Conservation (phyloP, 257 asterid species). For the Echium plantagineum region DNA sequence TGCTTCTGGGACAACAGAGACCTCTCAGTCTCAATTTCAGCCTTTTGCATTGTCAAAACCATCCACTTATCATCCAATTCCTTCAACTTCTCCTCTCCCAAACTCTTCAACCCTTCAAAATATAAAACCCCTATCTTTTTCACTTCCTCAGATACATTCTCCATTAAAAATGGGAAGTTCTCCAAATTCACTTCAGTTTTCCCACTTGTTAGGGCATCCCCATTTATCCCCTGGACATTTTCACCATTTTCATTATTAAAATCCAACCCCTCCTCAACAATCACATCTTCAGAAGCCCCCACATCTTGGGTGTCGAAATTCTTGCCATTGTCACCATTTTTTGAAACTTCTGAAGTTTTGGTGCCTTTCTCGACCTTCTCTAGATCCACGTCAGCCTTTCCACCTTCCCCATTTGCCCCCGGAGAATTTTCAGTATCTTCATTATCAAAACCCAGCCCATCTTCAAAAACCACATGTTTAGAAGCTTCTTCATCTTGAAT, state of each 20-base stretch:
- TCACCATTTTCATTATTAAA: not conserved
- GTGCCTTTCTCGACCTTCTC: too few relatives aligned
- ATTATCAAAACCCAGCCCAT: not conserved
- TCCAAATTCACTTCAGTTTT: constrained; percentile 8
- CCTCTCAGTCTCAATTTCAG: constrained; percentile 6
- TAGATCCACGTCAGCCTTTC: too few relatives aligned
- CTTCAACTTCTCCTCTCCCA: constrained; percentile 11
- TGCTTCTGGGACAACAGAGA: not conserved
- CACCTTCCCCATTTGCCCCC: too few relatives aligned
- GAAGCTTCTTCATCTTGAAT: too few relatives aligned
- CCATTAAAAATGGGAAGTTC: constrained; percentile 11
- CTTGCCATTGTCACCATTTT: not conserved
- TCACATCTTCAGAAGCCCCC: too few relatives aligned
- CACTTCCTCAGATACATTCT: not conserved
- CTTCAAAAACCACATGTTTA: not conserved
- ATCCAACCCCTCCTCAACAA: not conserved
- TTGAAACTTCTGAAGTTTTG: too few relatives aligned
- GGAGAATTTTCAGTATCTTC: too few relatives aligned
- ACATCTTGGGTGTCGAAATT: too few relatives aligned
- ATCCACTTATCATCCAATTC: constrained; percentile 16
- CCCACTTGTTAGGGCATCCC: too few relatives aligned
- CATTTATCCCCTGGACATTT: not conserved
- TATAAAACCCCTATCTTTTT: not conserved
- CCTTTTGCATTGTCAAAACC: constrained; percentile 9
- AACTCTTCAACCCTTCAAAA: constrained; percentile 7